A percentile compares a stretch with the other conserved stretches of the same genome.
These are phyloP conservation scores for Conringia planisiliqua DNA, from an alignment of 345 rosid genomes.

Conservation along the genomic window DNA sequence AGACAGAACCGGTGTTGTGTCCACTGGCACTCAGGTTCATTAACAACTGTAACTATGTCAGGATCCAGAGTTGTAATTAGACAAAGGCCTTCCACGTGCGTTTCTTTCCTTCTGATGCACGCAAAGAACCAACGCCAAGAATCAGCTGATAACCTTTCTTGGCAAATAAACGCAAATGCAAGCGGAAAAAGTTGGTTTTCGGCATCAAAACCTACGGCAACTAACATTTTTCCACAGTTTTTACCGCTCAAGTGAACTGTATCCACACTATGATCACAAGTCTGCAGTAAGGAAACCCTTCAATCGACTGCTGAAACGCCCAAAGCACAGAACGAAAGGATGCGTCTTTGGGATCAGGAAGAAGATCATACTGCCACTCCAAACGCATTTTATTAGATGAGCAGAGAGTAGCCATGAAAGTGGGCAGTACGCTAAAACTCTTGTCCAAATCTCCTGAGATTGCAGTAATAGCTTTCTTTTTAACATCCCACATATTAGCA, in stretches of 20 bases:
- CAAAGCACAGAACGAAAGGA: slow-evolving; percentile 4
- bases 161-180: too few relatives aligned
- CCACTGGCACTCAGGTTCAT: too few relatives aligned
- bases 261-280: not conserved
- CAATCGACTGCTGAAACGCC: slow-evolving; percentile 2
- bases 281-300: not conserved
- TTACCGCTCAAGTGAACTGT: not conserved
- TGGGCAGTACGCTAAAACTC: slow-evolving; percentile 9
- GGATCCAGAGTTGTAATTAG: too few relatives aligned
- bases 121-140: too few relatives aligned
- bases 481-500: not conserved
- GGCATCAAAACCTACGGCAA: too few relatives aligned
- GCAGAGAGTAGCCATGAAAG: not conserved
- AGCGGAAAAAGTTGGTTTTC: too few relatives aligned
- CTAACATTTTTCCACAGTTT: too few relatives aligned
- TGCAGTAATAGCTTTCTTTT: not conserved
- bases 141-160: too few relatives aligned
- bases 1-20: too few relatives aligned
- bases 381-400: not conserved
- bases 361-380: not conserved
- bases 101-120: too few relatives aligned
- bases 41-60: too few relatives aligned
- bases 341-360: not conserved
- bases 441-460: slow-evolving; percentile 3
- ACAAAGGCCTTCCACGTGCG: too few relatives aligned